phyloP scores from a whole-genome alignment of 495 filamentous ascomycete species.

The Hypoxylon fuscum region DNA sequence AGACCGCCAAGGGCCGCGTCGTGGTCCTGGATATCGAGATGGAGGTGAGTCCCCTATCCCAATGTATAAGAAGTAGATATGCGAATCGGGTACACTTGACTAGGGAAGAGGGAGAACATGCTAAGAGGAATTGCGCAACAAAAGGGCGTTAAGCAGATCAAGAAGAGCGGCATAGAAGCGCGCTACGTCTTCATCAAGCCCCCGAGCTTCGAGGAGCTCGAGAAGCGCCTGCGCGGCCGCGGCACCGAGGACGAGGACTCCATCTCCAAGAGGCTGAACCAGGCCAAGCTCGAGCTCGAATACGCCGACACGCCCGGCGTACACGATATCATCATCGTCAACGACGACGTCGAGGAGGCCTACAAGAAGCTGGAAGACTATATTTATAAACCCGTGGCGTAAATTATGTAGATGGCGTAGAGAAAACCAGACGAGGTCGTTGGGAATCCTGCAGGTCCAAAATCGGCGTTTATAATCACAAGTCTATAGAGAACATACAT shows the following conservation, averaged over 20 bases:
- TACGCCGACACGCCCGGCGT: constrained; percentile 76
- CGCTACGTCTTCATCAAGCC: constrained; percentile 89
- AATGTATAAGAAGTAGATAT: too few species aligned
- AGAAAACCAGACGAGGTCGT: background rate
- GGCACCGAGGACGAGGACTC: constrained; percentile 85
- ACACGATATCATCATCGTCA: constrained; percentile 88
- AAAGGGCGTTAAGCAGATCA: constrained; percentile 93
- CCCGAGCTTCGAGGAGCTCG: constrained; percentile 76
- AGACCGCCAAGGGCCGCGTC: constrained; percentile 70
- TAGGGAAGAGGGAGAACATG: background rate
- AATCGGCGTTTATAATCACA: background rate
- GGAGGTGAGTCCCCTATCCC: constrained; percentile 72
- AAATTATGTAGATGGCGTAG: constrained; percentile 5
- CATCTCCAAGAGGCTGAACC: constrained; percentile 75
- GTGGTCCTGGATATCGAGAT: constrained; percentile 92
- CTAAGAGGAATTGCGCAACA: constrained; percentile 9
- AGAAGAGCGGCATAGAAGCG: constrained; percentile 75
- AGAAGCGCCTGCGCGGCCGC: constrained; percentile 78
- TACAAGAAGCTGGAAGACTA: constrained; percentile 80
- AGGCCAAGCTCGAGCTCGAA: constrained; percentile 84
- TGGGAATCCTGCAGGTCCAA: too few species aligned
- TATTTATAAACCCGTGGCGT: constrained; percentile 54
- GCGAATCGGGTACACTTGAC: background rate
- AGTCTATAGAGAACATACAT: too few species aligned
- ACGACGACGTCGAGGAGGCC: constrained; percentile 86